Evolutionary conservation across 202 grass and related monocot genomes (phyloP).

Genomic region (Alloteropsis angusta): DNA sequence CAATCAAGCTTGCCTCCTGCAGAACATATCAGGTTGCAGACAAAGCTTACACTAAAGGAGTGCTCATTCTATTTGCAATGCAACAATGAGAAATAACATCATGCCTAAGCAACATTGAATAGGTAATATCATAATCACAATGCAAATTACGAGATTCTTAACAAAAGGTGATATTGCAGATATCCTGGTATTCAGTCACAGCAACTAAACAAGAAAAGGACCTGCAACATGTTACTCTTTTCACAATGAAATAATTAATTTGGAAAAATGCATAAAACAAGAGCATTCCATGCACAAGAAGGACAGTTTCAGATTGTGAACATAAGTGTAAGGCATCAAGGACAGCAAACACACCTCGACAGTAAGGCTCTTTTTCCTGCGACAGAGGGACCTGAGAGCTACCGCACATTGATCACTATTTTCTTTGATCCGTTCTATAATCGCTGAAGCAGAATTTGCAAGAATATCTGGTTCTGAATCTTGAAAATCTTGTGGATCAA

Average conservation of each 20-base stretch:
- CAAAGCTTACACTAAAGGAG: neutral
- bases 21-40: slow-evolving; percentile 16
- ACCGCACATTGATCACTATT: slow-evolving; percentile 35
- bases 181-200: neutral
- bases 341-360: slow-evolving; percentile 54
- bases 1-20: slow-evolving; percentile 77
- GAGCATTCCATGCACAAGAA: neutral
- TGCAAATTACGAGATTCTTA: neutral
- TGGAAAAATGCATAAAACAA: neutral
- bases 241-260: neutral
- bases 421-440: slow-evolving; percentile 65
- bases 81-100: neutral
- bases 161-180: neutral
- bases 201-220: neutral
- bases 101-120: neutral
- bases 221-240: neutral
- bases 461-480: slow-evolving; percentile 90
- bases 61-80: neutral
- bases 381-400: slow-evolving; percentile 73
- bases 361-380: slow-evolving; percentile 73
- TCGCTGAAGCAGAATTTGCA: slow-evolving; percentile 63
- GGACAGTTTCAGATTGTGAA: neutral
- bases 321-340: slow-evolving; percentile 5
- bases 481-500: slow-evolving; percentile 76
- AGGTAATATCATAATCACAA: neutral